These are phyloP conservation scores for Leccinum griseonigrum DNA, from an alignment of 1,284 basidiomycete species.

Conservation along the genomic window DNA sequence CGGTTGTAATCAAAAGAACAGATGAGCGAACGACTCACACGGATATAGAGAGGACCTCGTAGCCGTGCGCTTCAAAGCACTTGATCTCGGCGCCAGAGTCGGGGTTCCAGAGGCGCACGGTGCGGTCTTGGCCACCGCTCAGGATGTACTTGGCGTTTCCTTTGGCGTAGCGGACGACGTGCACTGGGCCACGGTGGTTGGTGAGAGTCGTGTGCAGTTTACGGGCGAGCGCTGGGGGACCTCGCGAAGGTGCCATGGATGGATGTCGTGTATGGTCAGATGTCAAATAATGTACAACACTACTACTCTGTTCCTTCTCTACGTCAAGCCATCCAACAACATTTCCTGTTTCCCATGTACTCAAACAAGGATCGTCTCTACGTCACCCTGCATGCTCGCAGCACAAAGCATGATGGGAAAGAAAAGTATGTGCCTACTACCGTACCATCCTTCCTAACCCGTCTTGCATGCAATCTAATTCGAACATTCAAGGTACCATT, in stretches of 20 bases:
- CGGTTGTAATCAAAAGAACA: too few species aligned
- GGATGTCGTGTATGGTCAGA: too few species aligned
- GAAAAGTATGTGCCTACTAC: not conserved
- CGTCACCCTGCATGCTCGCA: not conserved
- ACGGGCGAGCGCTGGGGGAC: constrained; percentile 56
- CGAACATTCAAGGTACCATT: not conserved
- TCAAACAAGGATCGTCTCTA: not conserved
- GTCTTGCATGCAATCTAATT: not conserved
- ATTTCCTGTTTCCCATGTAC: too few species aligned
- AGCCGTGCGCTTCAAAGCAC: constrained; percentile 86
- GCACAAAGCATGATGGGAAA: not conserved
- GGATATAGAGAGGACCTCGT: constrained; percentile 88
- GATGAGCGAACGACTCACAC: constrained; percentile 54
- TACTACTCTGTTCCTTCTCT: too few species aligned
- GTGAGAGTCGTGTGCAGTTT: constrained; percentile 57
- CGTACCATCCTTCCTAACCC: too few species aligned
- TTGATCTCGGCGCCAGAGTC: constrained; percentile 85
- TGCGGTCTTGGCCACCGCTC: constrained; percentile 88
- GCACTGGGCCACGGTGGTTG: constrained; percentile 77
- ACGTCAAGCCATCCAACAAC: too few species aligned
- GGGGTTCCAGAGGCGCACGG: constrained; percentile 91
- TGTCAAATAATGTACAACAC: too few species aligned
- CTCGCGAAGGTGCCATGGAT: constrained; percentile 64
- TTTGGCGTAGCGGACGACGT: constrained; percentile 84
- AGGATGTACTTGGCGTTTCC: constrained; percentile 86